Base-by-base conservation (phyloP, 2,329 filamentous ascomycete genomes). In the Calonectria ilicicola region DNA sequence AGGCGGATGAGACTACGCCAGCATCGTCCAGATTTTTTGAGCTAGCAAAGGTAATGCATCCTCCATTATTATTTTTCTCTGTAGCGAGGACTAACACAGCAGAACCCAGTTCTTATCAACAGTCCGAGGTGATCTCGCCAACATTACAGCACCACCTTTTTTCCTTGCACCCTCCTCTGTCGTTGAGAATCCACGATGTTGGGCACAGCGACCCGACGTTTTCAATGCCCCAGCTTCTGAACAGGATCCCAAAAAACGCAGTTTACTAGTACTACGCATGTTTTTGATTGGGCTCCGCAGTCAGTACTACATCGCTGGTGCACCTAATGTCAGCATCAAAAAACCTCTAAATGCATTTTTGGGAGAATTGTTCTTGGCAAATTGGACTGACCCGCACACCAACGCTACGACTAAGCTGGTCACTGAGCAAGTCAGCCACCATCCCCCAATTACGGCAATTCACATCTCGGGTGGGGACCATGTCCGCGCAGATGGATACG, bases 311-410 rank as follows among this genome's bases (percentile, higher is more conserved):
- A 83, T 88, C 14, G 85, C 77, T 72, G 86, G 86, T 62, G 83
- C 85, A 35, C 85, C 87, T 9, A 82, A 81, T 35, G 82, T 86
- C 42, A 87, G 86, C 72, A 88, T 89, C 80, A 87, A 87, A 79
- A 89, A 89, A 75, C 88, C 88, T 2, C 83, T 89, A 8, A 89
- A 89, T 70, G 87, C 88, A 8, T 89, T 89, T 64, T 81, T 89
- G 0, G 88, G 88, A 19, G 88, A 89, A 78, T 72, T 89, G 1
- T 89, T 89, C 74, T 74, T 89, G 1, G 85, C 85, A 0, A 80
- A 79, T 0, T 87, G 85, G 84, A 81, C 75, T 1, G 81, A 85
- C 26, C 64, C 44, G 14, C 3, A 38, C 0, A 63, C 76, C 23
- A 51, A 68, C 26, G 78, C 78, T 14, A 73, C 77, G 15, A 82